Conservation (phyloP, 73 alveolate species). For the Stentor roeselii region DNA sequence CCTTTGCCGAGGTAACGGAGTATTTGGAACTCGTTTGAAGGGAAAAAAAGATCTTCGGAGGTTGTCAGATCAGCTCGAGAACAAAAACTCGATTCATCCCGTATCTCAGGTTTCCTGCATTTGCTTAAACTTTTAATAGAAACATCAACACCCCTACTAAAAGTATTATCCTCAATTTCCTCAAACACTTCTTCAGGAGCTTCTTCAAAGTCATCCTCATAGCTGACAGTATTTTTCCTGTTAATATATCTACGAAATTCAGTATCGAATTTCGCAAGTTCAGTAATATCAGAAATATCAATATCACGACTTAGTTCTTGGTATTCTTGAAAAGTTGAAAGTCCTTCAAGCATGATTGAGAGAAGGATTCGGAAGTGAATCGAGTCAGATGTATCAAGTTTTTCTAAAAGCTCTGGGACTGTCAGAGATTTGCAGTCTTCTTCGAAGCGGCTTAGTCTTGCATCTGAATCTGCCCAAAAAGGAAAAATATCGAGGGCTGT, state of each 20-base stretch:
- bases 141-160: background rate
- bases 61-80: background rate
- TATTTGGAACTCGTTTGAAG: background rate
- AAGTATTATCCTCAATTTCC: background rate
- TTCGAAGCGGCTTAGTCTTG: background rate
- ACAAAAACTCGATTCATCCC: background rate
- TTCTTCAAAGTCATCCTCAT: constrained; percentile 23
- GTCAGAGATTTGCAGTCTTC: background rate
- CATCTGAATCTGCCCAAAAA: constrained; percentile 14
- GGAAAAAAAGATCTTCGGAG: constrained; percentile 7
- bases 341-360: background rate
- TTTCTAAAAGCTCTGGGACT: background rate
- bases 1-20: background rate
- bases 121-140: too few relatives aligned
- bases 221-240: constrained; percentile 8
- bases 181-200: constrained; percentile 11
- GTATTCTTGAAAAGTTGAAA: background rate
- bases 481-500: constrained; percentile 9
- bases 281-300: background rate
- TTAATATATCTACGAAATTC: background rate
- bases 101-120: background rate
- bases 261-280: constrained; percentile 20
- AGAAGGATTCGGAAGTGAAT: background rate
- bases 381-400: background rate
- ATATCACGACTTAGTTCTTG: background rate